phyloP scores from a whole-genome alignment of 139 green algal genomes.

The Zygnema cylindricum region DNA sequence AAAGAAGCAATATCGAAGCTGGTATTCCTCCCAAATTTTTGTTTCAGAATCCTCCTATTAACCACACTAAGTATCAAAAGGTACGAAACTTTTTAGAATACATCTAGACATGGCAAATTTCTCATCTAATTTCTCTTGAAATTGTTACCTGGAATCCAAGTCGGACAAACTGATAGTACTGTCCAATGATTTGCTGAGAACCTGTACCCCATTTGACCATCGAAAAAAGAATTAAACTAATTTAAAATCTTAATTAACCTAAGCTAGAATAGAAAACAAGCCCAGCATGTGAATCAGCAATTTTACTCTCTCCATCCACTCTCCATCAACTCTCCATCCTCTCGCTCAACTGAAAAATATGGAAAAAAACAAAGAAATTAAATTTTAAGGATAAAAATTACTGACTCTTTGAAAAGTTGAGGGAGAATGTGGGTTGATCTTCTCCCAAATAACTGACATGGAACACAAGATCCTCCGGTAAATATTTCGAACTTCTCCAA shows the following conservation, averaged over 20 bases:
- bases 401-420: conserved; percentile 64
- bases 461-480: conserved; percentile 64
- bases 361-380: neutral
- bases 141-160: conserved; percentile 62
- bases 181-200: conserved; percentile 51
- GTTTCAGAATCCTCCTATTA: neutral
- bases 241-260: neutral
- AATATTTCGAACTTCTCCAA: conserved; percentile 54
- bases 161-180: conserved; percentile 66
- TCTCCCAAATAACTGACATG: conserved; percentile 64
- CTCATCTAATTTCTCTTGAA: too few relatives aligned
- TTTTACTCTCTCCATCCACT: neutral
- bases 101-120: too few relatives aligned
- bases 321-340: neutral
- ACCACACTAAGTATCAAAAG: neutral
- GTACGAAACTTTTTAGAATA: too few relatives aligned
- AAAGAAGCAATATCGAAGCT: too few relatives aligned
- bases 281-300: too few relatives aligned
- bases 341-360: neutral
- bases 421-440: conserved; percentile 60
- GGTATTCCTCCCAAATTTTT: conserved; percentile 1
- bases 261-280: conserved; percentile 5
- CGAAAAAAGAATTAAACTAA: conserved; percentile 23
- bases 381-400: neutral
- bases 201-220: conserved; percentile 21